phyloP scores from a whole-genome alignment of 352 stramenopile genomes.

The Phytophthora sp. region DNA sequence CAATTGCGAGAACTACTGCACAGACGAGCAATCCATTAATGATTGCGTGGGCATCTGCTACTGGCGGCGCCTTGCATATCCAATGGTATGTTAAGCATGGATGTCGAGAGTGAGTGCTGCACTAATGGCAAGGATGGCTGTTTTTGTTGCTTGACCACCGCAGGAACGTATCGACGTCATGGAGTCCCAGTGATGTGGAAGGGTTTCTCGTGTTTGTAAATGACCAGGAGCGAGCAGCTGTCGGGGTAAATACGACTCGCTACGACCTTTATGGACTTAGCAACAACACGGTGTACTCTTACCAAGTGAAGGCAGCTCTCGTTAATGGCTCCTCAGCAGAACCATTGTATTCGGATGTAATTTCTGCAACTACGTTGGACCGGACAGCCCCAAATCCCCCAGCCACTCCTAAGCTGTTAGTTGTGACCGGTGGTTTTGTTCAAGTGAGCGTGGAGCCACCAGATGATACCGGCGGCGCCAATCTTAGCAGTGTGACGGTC shows the following conservation, averaged over 20 bases:
- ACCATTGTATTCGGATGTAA: slow-evolving; percentile 33
- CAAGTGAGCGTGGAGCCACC: slow-evolving; percentile 28
- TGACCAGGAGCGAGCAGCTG: slow-evolving; percentile 14
- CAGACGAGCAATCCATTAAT: slow-evolving; percentile 16
- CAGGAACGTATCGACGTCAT: slow-evolving; percentile 38
- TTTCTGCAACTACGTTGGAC: slow-evolving; percentile 36
- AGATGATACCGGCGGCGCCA: slow-evolving; percentile 44
- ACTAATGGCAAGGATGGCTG: neutral
- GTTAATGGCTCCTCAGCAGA: slow-evolving; percentile 11
- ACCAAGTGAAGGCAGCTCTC: slow-evolving; percentile 32
- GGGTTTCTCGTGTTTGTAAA: slow-evolving; percentile 36
- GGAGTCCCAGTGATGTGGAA: slow-evolving; percentile 36
- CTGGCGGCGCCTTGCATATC: slow-evolving; percentile 46
- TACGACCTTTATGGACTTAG: slow-evolving; percentile 46
- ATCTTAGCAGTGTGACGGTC: slow-evolving; percentile 35
- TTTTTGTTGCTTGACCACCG: neutral
- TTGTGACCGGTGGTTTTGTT: slow-evolving; percentile 25
- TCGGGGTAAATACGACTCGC: neutral
- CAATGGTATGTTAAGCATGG: slow-evolving; percentile 31
- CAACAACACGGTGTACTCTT: slow-evolving; percentile 41
- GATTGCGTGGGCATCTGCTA: slow-evolving; percentile 16
- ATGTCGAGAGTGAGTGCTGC: neutral
- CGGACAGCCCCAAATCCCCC: slow-evolving; percentile 23
- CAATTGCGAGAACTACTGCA: slow-evolving; percentile 4
- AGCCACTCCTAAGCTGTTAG: slow-evolving; percentile 10